Percentiles rank a stretch among this genome's conserved stretches.
Conservation (phyloP, 306 rosid species). For the Quercus gilva region DNA sequence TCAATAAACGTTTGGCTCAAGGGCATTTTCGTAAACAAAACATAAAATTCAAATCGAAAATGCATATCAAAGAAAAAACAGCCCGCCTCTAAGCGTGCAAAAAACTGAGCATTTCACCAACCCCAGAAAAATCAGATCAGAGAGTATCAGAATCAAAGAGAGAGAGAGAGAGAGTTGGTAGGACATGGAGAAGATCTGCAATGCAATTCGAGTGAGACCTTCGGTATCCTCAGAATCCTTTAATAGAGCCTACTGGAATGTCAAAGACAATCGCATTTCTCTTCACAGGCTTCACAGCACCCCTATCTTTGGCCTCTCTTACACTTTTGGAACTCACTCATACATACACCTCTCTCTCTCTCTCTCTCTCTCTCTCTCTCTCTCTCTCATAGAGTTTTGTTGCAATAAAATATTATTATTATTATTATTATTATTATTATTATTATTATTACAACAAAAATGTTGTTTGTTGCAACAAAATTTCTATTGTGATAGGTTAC, state of each 20-base stretch:
- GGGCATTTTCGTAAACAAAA: slow-evolving; percentile 12
- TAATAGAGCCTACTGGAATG: slow-evolving; percentile 65
- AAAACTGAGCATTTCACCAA: no score
- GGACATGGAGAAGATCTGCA: slow-evolving; percentile 84
- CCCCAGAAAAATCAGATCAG: background rate
- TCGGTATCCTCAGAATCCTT: slow-evolving; percentile 37
- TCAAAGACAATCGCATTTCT: slow-evolving; percentile 76
- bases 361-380: no score
- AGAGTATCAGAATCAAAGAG: background rate
- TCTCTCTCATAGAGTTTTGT: no score
- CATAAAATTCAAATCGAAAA: background rate
- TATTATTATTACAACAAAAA: no score
- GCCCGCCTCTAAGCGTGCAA: slow-evolving; percentile 2
- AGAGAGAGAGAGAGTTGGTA: no score
- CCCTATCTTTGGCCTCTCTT: slow-evolving; percentile 60
- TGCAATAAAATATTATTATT: no score
- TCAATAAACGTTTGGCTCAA: background rate
- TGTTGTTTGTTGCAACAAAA: no score
- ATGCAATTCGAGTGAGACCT: slow-evolving; percentile 78
- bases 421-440: no score
- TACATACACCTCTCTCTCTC: no score
- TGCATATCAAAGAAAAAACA: background rate
- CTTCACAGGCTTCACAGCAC: slow-evolving; percentile 85
- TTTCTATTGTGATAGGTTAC: no score
- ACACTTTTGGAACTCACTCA: slow-evolving; percentile 62